Evolutionary conservation across 2,329 filamentous ascomycete species (phyloP).

Genomic region (Coniochaeta hoffmannii): DNA sequence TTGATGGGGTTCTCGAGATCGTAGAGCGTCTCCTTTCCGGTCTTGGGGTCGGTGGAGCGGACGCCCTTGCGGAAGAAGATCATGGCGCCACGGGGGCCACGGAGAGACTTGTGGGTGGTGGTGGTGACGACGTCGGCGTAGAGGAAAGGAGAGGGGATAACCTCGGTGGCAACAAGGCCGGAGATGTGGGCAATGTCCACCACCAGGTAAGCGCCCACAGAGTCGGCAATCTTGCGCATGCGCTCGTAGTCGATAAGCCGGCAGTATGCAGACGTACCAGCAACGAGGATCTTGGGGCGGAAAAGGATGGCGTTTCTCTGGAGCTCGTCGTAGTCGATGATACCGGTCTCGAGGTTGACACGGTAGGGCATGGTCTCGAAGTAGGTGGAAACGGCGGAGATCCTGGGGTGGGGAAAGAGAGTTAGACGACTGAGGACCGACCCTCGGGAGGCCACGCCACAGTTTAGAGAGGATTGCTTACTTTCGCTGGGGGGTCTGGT

Average conservation of each 20-base stretch:
- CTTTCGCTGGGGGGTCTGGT: conserved; percentile 93
- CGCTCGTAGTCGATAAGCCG: conserved; percentile 93
- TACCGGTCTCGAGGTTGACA: conserved; percentile 78
- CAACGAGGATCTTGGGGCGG: conserved; percentile 92
- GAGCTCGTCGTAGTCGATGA: conserved; percentile 94
- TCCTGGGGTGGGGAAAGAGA: conserved; percentile 48
- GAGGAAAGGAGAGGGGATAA: conserved; percentile 88
- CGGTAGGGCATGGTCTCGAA: conserved; percentile 98
- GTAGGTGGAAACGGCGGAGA: conserved; percentile 96
- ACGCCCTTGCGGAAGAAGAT: conserved; percentile 99
- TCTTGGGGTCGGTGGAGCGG: conserved; percentile 81
- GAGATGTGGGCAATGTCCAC: conserved; percentile 99
- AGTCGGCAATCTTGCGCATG: conserved; percentile 94
- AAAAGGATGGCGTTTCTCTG: conserved; percentile 87
- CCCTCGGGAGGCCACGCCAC: not conserved
- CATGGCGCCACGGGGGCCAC: conserved; percentile 96
- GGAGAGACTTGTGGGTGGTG: conserved; percentile 97
- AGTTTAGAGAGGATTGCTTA: conserved; percentile 32
- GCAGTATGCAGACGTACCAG: conserved; percentile 97
- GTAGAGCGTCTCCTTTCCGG: conserved; percentile 82
- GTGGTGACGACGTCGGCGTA: conserved; percentile 96
- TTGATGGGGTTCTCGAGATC: conserved; percentile 96
- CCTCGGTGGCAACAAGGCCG: conserved; percentile 84
- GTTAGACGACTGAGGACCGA: conserved; percentile 1
- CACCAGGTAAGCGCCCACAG: conserved; percentile 87